Evolutionary conservation across 495 filamentous ascomycete species (phyloP), one percentile per base, ranked within the genome.

Genomic region (Aspergillus avenaceus): DNA sequence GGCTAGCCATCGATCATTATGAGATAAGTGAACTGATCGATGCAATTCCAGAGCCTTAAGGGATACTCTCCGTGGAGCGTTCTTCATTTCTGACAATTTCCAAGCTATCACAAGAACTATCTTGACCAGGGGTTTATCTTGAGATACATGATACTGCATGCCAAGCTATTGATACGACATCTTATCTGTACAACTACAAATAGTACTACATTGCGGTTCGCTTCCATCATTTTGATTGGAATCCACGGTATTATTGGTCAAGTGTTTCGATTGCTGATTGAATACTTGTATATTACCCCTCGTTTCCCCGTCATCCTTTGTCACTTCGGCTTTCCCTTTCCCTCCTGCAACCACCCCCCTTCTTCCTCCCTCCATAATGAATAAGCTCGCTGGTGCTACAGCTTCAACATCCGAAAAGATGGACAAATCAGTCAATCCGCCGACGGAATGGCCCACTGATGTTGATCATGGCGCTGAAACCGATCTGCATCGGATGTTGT

Each of bases 401-500:
- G 25, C 28, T 0, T n/a, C n/a, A 37, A 49, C 43, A 38, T 31
- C 22, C n/a, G 38, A 32, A 16, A 31, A 47, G 14, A 21, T 25
- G n/a, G 53, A 49, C 18, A 56, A 60, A 31, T 25, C 32, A 18
- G 5, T 47, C 21, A 40, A 41, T 24, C 26, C 43, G 1, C 21
- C 29, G 1, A 18, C 38, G 0, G 52, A 14, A 2, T 54, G 52
- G 41, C 9, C 38, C 0, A 13, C 18, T 22, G 36, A 50, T 6
- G 41, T 29, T 29, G 55, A 55, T 37, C 49, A 64, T 49, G 61
- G 58, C 7, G 55, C 61, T 14, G 63, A 64, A 8, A 59, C 59
- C 13, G 62, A 61, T 12, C 50, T 69, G 12, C 53, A 59, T n/a
- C 56, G 61, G 23, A 47, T 28, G n/a, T 47, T 69, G 23, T 59